phyloP scores from a whole-genome alignment of 2,329 filamentous ascomycete species.

The Hypoxylon sp. region DNA sequence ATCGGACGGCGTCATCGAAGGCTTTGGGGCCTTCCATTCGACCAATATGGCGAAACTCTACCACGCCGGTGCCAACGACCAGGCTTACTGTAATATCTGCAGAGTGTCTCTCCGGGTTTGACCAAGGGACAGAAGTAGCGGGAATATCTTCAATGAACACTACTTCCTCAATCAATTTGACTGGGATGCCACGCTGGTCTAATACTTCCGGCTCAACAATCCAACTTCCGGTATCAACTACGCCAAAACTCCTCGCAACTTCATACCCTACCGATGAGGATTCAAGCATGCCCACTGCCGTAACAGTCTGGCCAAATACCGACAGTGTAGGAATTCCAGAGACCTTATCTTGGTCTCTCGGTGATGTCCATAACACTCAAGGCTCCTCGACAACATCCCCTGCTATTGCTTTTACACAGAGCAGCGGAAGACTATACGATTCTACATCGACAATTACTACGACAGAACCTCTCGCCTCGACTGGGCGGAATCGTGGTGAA shows the following conservation, averaged over 20 bases:
- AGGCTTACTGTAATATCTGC: neutral
- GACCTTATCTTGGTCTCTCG: neutral
- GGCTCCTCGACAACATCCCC: neutral
- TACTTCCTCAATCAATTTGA: neutral
- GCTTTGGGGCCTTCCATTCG: neutral
- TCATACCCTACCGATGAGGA: neutral
- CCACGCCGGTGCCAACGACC: neutral
- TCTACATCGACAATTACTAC: neutral
- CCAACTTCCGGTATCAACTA: neutral
- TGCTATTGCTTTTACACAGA: neutral
- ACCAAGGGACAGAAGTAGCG: neutral
- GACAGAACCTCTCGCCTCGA: neutral
- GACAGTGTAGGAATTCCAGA: neutral
- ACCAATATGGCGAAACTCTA: neutral
- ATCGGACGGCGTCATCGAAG: neutral
- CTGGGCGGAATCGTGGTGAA: neutral
- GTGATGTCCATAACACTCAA: neutral
- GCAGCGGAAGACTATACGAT: neutral
- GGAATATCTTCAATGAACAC: neutral
- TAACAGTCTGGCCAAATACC: slow-evolving; percentile 1
- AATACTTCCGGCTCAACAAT: neutral
- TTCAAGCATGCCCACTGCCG: neutral
- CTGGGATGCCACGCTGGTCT: neutral
- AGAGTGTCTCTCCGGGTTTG: too few species aligned
- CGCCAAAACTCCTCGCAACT: neutral